Base-by-base conservation (phyloP, 345 rosid species). In the Acer negundo region DNA sequence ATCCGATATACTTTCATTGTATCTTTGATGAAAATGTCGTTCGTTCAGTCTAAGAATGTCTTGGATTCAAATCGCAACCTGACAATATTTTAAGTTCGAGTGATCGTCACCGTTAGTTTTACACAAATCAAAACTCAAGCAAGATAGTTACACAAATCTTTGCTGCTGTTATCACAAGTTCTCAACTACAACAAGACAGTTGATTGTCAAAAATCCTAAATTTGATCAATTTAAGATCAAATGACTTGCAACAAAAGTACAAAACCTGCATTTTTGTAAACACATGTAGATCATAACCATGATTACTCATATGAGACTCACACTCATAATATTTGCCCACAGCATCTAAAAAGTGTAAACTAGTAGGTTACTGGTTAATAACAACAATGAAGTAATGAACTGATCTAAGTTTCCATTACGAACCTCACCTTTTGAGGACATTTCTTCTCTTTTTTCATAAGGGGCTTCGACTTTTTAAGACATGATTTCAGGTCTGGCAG, bases 371-470 rank as follows among this genome's bases (percentile, higher is more conserved):
- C 22, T 16, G 10, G 46, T 58, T 19, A 46, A 55, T 9, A 24
- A 10, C 24, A 1, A 17, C 40, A n/a, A 55, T 44, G 15, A 70
- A 20, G 75, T 6, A n/a, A 55, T 44, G 16, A 70, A 22, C 77
- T 7, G 49, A 67, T 69, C 56, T 76, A 62, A 6, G 80, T 67
- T 67, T 82, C 77, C 56, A 79, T 67, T 11, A 22, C 0, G 51
- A 82, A 82, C 58, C 77, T 75, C 17, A 78, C 84, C 66, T 13
- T 82, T 71, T n/a, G 68, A 51, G 67, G 11, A 13, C 53, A 20
- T 24, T 40, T 47, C 23, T 75, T 78, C 40, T 53, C 77, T 10
- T 75, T 70, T 75, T 59, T 72, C 53, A 23, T 66, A 11, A 3
- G 62, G 49, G 6, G 46, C 31, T 20, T 22, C 16, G 83, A 74